phyloP scores from a whole-genome alignment of 495 filamentous ascomycete species.

The Apodospora peruviana region DNA sequence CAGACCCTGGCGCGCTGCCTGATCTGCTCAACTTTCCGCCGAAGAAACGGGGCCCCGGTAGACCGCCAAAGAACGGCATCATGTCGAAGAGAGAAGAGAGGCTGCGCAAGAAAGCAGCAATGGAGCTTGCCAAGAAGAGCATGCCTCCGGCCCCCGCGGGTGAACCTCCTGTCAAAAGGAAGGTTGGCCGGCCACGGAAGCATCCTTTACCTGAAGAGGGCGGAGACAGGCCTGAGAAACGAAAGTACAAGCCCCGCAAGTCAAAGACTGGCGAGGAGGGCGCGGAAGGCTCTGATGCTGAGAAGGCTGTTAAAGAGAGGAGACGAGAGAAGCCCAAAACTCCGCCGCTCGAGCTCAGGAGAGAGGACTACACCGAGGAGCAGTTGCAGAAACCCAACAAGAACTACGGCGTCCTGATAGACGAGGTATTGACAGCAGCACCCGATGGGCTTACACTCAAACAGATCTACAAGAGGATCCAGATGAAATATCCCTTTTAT shows the following conservation, averaged over 20 bases:
- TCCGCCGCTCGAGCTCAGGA: slow-evolving; percentile 54
- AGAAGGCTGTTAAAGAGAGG: slow-evolving; percentile 49
- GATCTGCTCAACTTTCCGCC: slow-evolving; percentile 36
- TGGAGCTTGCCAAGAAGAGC: slow-evolving; percentile 43
- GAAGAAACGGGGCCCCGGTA: slow-evolving; percentile 76
- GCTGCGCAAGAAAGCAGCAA: slow-evolving; percentile 57
- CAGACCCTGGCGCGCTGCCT: slow-evolving; percentile 22
- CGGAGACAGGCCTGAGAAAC: slow-evolving; percentile 58
- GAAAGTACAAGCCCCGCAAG: slow-evolving; percentile 75
- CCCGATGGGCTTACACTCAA: slow-evolving; percentile 74
- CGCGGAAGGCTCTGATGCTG: slow-evolving; percentile 36
- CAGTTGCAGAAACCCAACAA: slow-evolving; percentile 76
- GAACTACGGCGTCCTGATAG: slow-evolving; percentile 87
- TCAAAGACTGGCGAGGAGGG: slow-evolving; percentile 49
- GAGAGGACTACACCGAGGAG: slow-evolving; percentile 74
- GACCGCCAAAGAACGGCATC: slow-evolving; percentile 87
- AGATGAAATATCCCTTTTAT: slow-evolving; percentile 84
- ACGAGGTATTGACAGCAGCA: slow-evolving; percentile 78
- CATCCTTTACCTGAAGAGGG: slow-evolving; percentile 51
- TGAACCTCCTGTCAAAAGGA: slow-evolving; percentile 49
- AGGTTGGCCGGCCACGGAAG: slow-evolving; percentile 54
- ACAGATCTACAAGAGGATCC: slow-evolving; percentile 88
- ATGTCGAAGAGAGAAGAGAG: slow-evolving; percentile 82
- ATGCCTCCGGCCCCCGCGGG: slow-evolving; percentile 35
- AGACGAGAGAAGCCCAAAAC: slow-evolving; percentile 58